Percentiles rank a stretch among this genome's conserved stretches.
Evolutionary conservation across 495 filamentous ascomycete species (phyloP).

Genomic region (Beverwykella pulmonaria): DNA sequence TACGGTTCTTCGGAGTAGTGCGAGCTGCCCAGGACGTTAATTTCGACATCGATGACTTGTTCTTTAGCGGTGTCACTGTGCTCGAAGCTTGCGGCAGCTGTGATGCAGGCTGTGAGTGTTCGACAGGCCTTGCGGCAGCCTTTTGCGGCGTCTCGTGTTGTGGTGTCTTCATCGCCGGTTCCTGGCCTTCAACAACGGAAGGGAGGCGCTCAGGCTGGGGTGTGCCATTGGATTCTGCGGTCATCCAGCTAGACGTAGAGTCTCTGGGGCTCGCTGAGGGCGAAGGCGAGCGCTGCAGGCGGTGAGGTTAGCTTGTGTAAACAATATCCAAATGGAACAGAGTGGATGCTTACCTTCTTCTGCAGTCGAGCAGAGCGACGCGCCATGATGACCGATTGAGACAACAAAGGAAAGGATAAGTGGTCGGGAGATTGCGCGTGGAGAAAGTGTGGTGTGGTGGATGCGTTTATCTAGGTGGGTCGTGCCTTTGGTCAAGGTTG

Average conservation of each 20-base stretch:
- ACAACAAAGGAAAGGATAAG: not conserved
- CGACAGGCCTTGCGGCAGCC: not conserved
- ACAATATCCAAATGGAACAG: not conserved
- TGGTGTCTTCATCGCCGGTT: constrained; percentile 6
- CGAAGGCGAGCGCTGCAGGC: constrained; percentile 22
- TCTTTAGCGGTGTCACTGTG: constrained; percentile 12
- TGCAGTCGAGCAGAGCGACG: constrained; percentile 27
- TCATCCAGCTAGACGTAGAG: constrained; percentile 22
- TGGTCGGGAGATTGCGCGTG: not conserved
- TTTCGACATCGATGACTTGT: constrained; percentile 10
- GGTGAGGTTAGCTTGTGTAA: constrained; percentile 18
- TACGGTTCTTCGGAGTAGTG: constrained; percentile 41
- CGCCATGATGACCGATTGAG: constrained; percentile 13
- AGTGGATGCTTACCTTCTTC: constrained; percentile 3
- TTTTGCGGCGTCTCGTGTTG: constrained; percentile 17
- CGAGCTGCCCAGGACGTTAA: constrained; percentile 15
- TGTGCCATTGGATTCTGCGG: constrained; percentile 12
- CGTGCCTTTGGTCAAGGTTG: not conserved
- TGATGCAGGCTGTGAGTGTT: not conserved
- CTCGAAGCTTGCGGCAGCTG: constrained; percentile 21
- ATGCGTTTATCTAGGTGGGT: not conserved
- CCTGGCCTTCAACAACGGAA: constrained; percentile 12
- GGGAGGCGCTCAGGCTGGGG: constrained; percentile 18
- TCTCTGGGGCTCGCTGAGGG: not conserved
- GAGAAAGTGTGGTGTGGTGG: not conserved